A percentile compares a stretch with the other conserved stretches of the same genome.
Evolutionary conservation across 805 yeast species (phyloP).

Genomic region (Blastobotrys peoriensis): DNA sequence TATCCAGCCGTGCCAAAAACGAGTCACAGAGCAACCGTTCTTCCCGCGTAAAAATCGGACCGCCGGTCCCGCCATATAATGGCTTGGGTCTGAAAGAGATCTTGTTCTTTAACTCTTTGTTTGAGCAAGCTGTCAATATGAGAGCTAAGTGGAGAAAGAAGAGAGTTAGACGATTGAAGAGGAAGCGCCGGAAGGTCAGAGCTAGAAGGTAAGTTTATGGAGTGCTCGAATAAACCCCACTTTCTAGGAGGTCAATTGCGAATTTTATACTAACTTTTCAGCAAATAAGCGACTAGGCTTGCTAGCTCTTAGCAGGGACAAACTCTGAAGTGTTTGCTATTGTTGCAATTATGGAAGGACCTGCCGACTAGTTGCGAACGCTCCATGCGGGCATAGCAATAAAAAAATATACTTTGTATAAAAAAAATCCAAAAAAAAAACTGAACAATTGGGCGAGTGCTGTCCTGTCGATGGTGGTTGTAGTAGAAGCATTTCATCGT

Average conservation of each 20-base stretch:
- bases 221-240: not conserved
- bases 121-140: conserved; percentile 18
- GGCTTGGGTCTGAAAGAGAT: not conserved
- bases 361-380: not conserved
- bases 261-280: conserved; percentile 11
- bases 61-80: not conserved
- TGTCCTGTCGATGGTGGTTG: no score
- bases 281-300: conserved; percentile 23
- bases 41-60: not conserved
- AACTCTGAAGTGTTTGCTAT: not conserved
- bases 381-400: not conserved
- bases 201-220: conserved; percentile 69
- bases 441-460: not conserved
- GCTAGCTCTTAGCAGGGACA: conserved; percentile 17
- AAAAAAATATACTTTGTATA: no score
- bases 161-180: conserved; percentile 99
- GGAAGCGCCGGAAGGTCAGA: conserved; percentile 99
- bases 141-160: conserved; percentile 98
- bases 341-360: not conserved
- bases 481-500: no score
- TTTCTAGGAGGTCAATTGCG: not conserved
- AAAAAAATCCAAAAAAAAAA: no score
- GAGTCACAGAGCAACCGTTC: not conserved
- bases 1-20: conserved; percentile 3
- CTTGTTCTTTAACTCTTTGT: conserved; percentile 6